These are phyloP conservation scores for Citrullus mucosospermus DNA, from an alignment of 306 rosid genomes.

Conservation along the genomic window DNA sequence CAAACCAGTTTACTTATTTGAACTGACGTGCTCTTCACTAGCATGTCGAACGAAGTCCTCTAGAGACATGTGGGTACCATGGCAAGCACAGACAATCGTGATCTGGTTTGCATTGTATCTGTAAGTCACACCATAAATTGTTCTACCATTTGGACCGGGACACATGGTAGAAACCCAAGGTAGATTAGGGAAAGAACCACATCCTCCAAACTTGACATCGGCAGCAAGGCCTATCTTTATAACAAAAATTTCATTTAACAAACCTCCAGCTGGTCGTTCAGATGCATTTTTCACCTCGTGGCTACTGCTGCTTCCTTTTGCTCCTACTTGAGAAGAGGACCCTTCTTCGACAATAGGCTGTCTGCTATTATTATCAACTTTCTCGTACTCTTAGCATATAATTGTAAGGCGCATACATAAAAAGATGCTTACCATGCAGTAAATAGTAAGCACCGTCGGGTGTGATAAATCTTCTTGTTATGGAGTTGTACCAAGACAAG, in stretches of 20 bases:
- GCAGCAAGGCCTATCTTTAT: slow-evolving; percentile 84
- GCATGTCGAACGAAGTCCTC: slow-evolving; percentile 89
- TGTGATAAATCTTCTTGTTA: too few species aligned
- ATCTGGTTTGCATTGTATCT: slow-evolving; percentile 51
- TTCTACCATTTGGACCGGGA: slow-evolving; percentile 68
- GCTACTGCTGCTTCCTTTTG: slow-evolving; percentile 54
- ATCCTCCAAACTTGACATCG: slow-evolving; percentile 75
- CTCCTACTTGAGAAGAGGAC: slow-evolving; percentile 49
- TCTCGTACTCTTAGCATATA: slow-evolving; percentile 23
- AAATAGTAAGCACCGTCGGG: too few species aligned
- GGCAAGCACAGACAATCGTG: slow-evolving; percentile 88
- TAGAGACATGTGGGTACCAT: slow-evolving; percentile 69
- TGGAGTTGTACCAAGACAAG: too few species aligned
- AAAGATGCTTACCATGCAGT: too few species aligned
- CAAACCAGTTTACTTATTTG: slow-evolving; percentile 37
- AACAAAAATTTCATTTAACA: slow-evolving; percentile 39
- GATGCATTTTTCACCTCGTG: slow-evolving; percentile 54
- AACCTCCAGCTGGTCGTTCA: slow-evolving; percentile 32
- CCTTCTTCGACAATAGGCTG: slow-evolving; percentile 59
- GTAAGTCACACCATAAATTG: slow-evolving; percentile 89
- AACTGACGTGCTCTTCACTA: slow-evolving; percentile 36
- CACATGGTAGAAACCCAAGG: slow-evolving; percentile 96
- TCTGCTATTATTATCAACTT: slow-evolving; percentile 42
- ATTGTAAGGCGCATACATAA: too few species aligned
- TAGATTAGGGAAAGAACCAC: slow-evolving; percentile 72